Base-by-base conservation (phyloP, 1,284 basidiomycete genomes). In the Sporisorium graminicola region DNA sequence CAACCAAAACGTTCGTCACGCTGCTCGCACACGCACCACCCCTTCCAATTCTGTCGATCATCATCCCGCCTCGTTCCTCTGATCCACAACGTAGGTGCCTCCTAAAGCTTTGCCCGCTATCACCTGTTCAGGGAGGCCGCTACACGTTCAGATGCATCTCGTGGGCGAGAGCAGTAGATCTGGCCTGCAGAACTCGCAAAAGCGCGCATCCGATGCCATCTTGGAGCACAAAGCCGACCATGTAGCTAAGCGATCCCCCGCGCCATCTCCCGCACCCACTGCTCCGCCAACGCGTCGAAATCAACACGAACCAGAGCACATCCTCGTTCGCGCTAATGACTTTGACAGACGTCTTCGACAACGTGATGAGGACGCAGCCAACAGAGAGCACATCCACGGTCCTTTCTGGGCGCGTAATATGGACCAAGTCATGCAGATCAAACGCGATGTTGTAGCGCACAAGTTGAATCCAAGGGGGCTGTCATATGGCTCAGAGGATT, bases 381-480 rank as follows among this genome's bases (percentile, higher is more conserved):
- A 66, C 13, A 27, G 54, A 5, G 75, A 76, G 40, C 24, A 65
- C 43, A 73, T 78, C 37, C 46, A 76, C 9, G 77, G 77, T 2
- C 77, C 77, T 2, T 78, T 76, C 52, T 78, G 69, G 66, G 73
- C 77, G 26, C 65, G 73, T 12, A 56, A 70, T 27, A 44, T 65
- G 35, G 69, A 76, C 35, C 53, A 78, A 12, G 60, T 78, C 20
- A 44, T 65, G 20, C 35, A 47, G 12, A 64, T 75, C 65, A 78
- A 76, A 22, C 56, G 69, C 5, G 56, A 73, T 4, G 26, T 72
- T 7, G 22, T 57, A 8, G 40, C 60, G n/a, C 49, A 27, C 14
- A 54, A 43, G 46, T 13, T 54, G 9, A 54, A 59, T 18, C 40
- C 58, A 49, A 50, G 43, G 37, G 51, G 14, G 22, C 22, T 47